These are phyloP conservation scores for Thalia dealbata DNA, from an alignment of 176 grass and related monocot species.

Conservation along the genomic window DNA sequence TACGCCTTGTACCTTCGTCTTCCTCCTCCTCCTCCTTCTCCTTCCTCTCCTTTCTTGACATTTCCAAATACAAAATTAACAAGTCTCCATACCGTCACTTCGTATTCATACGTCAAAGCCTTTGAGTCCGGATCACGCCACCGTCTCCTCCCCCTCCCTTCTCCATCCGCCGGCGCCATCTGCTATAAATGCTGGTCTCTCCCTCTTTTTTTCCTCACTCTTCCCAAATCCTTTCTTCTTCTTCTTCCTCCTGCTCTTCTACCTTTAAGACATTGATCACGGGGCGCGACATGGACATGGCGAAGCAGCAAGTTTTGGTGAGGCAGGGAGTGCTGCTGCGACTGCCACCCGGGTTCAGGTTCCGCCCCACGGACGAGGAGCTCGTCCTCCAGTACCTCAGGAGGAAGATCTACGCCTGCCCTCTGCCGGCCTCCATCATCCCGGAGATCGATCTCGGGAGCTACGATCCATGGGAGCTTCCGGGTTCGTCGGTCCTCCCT, in stretches of 20 bases:
- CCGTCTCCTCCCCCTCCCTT: not conserved
- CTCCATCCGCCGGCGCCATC: not conserved
- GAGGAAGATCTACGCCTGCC: constrained; percentile 34
- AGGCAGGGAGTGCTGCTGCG: constrained; percentile 15
- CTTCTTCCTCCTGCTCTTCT: no score
- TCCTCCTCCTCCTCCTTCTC: no score
- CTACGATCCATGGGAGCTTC: constrained; percentile 61
- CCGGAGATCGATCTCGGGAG: constrained; percentile 37
- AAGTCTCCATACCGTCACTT: not conserved
- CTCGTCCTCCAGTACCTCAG: constrained; percentile 71
- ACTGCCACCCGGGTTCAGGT: constrained; percentile 76
- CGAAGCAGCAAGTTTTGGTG: not conserved
- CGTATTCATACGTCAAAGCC: not conserved
- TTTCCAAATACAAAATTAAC: not conserved
- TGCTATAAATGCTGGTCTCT: not conserved
- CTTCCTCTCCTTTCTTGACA: not conserved
- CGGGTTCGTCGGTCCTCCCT: not conserved
- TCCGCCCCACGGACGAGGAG: constrained; percentile 78
- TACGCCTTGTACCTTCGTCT: no score
- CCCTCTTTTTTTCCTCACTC: not conserved
- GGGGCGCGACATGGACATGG: not conserved
- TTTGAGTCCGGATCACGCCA: constrained; percentile 5
- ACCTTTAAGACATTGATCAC: no score
- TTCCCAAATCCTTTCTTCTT: not conserved
- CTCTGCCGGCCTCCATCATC: constrained; percentile 67